These are phyloP conservation scores for Candida tammaniensis DNA, from an alignment of 805 yeast species.

Conservation along the genomic window DNA sequence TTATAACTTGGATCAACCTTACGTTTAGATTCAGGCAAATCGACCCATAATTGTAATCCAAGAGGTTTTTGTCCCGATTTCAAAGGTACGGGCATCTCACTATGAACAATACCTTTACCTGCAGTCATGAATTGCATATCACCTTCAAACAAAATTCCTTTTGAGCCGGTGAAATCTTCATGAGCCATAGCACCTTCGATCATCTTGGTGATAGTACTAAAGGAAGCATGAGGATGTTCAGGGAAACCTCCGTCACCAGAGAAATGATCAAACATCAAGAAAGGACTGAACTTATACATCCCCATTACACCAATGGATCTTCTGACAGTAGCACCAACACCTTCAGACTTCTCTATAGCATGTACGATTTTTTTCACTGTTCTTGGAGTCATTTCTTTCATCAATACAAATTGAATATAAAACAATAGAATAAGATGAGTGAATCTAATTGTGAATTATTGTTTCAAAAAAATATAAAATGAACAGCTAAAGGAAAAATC, in stretches of 20 bases:
- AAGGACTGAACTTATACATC: constrained; percentile 77
- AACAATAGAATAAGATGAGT: too few species aligned
- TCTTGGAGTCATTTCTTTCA: constrained; percentile 19
- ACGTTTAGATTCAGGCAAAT: constrained; percentile 64
- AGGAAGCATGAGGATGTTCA: constrained; percentile 41
- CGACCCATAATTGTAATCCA: constrained; percentile 89
- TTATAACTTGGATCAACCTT: constrained; percentile 71
- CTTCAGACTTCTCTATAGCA: constrained; percentile 75
- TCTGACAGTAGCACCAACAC: constrained; percentile 84
- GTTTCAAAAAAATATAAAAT: too few species aligned
- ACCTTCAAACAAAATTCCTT: constrained; percentile 73
- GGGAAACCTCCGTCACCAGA: constrained; percentile 55
- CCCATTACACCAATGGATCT: constrained; percentile 71
- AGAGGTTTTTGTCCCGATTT: constrained; percentile 44
- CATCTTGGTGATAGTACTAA: constrained; percentile 35
- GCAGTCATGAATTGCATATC: constrained; percentile 95
- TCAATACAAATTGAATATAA: constrained; percentile 13
- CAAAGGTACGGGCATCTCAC: constrained; percentile 75
- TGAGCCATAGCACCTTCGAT: constrained; percentile 38
- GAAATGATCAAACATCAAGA: constrained; percentile 80
- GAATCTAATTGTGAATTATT: too few species aligned
- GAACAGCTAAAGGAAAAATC: too few species aligned
- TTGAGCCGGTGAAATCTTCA: constrained; percentile 78
- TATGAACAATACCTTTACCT: constrained; percentile 81
- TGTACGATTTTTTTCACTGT: constrained; percentile 28